Percentiles rank a stretch among this genome's conserved stretches.
These are phyloP conservation scores for Suillus brevipes DNA, from an alignment of 768 basidiomycete genomes.

Conservation along the genomic window DNA sequence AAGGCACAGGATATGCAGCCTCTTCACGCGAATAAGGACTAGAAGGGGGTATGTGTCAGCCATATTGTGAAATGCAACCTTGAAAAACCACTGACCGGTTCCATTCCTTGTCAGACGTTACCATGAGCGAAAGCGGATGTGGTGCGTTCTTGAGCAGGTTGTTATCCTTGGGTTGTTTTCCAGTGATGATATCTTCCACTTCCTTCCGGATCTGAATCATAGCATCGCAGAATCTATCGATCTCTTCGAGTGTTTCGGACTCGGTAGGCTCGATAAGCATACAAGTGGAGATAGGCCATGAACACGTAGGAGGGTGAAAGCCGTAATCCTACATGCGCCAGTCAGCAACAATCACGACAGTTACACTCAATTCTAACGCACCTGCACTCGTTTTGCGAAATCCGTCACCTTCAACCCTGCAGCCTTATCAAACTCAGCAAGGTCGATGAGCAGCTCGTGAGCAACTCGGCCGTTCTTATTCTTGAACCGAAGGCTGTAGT, in stretches of 20 bases:
- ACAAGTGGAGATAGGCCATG: slow-evolving; percentile 96
- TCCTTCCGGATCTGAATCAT: slow-evolving; percentile 97
- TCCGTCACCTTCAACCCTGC: slow-evolving; percentile 93
- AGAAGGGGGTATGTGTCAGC: slow-evolving; percentile 8
- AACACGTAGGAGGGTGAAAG: slow-evolving; percentile 96
- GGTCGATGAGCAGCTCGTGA: slow-evolving; percentile 93
- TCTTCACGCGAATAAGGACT: slow-evolving; percentile 89
- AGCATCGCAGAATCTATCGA: slow-evolving; percentile 97
- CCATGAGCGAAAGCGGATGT: slow-evolving; percentile 78
- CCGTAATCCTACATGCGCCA: slow-evolving; percentile 68
- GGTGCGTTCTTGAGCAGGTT: slow-evolving; percentile 95
- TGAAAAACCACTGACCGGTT: slow-evolving; percentile 55
- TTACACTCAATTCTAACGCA: slow-evolving; percentile 24
- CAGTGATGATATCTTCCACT: slow-evolving; percentile 81
- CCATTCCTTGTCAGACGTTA: slow-evolving; percentile 80
- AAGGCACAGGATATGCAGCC: slow-evolving; percentile 88
- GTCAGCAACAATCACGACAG: not conserved
- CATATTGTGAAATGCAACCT: not conserved
- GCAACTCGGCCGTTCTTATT: slow-evolving; percentile 92
- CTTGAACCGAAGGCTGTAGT: slow-evolving; percentile 87
- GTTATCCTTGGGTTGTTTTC: slow-evolving; percentile 87
- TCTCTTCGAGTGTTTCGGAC: slow-evolving; percentile 89
- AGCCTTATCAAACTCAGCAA: slow-evolving; percentile 90
- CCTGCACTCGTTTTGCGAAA: slow-evolving; percentile 95
- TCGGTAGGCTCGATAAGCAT: slow-evolving; percentile 99